phyloP scores from a whole-genome alignment of 495 filamentous ascomycete genomes.

The Neurospora hispaniola region DNA sequence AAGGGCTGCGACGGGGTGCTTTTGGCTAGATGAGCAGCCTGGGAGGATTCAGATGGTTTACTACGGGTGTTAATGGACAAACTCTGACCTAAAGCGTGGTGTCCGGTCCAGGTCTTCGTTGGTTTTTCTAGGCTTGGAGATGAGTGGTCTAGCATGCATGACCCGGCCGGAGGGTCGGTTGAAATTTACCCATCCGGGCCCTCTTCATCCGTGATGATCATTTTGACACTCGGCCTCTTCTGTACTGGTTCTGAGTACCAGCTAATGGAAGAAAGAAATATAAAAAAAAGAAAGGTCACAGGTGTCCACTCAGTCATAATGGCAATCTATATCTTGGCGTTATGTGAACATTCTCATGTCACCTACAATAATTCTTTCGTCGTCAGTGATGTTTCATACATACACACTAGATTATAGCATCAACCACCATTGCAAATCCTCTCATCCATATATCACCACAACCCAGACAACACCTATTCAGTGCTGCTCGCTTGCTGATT shows the following conservation, averaged over 20 bases:
- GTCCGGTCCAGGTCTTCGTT: neutral
- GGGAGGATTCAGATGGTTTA: neutral
- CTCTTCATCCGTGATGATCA: neutral
- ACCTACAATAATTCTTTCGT: neutral
- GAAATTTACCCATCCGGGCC: neutral
- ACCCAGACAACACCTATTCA: neutral
- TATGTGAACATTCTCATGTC: neutral
- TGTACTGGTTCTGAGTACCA: neutral
- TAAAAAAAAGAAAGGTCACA: neutral
- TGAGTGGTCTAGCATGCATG: neutral
- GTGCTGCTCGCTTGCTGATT: neutral
- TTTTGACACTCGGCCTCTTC: neutral
- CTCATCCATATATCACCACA: neutral
- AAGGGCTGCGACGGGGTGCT: neutral
- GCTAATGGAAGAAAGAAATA: neutral
- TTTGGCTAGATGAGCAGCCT: neutral
- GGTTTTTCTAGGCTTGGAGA: neutral
- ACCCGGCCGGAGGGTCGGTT: neutral
- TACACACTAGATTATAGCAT: neutral
- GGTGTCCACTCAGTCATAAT: neutral
- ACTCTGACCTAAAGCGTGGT: neutral
- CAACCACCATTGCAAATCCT: neutral
- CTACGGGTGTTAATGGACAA: neutral
- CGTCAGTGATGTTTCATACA: neutral
- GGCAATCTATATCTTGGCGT: neutral